Percentiles rank a stretch among this genome's conserved stretches.
phyloP scores from a whole-genome alignment of 345 rosid species.

The Viola odorata region DNA sequence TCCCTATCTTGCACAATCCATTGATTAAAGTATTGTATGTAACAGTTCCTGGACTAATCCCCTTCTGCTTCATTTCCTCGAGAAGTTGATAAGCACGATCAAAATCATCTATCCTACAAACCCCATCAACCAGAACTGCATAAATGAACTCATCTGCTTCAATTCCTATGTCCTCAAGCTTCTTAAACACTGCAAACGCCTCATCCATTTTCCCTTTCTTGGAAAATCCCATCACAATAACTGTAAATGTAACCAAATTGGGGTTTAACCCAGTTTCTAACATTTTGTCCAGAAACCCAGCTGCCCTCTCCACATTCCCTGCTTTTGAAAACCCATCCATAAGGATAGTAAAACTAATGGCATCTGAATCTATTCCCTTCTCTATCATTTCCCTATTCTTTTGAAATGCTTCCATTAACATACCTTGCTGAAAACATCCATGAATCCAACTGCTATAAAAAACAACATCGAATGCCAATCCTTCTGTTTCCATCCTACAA shows the following conservation, averaged over 20 bases:
- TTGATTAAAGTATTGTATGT: constrained; percentile 59
- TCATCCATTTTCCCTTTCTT: constrained; percentile 53
- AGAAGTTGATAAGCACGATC: constrained; percentile 42
- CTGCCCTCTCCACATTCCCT: constrained; percentile 36
- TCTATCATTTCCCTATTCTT: constrained; percentile 45
- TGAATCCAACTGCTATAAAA: constrained; percentile 66
- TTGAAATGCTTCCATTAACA: constrained; percentile 40
- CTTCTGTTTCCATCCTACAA: constrained; percentile 43
- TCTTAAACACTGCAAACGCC: constrained; percentile 50
- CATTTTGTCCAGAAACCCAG: constrained; percentile 61
- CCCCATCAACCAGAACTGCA: constrained; percentile 67
- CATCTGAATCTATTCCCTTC: constrained; percentile 43
- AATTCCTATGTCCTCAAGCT: constrained; percentile 42
- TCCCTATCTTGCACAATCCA: constrained; percentile 65
- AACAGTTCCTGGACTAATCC: constrained; percentile 48
- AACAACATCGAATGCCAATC: constrained; percentile 53
- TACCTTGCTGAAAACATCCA: constrained; percentile 42
- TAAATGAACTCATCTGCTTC: constrained; percentile 59
- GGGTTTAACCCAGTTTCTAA: constrained; percentile 48
- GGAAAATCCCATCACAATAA: constrained; percentile 56
- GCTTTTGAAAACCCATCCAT: constrained; percentile 52
- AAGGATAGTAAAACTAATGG: constrained; percentile 49
- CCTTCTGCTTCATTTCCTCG: constrained; percentile 67
- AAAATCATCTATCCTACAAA: constrained; percentile 54
- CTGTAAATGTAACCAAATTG: constrained; percentile 50